Percentiles rank a stretch among this genome's conserved stretches.
Conservation (phyloP, 306 rosid species). For the Inga leiocalycina region DNA sequence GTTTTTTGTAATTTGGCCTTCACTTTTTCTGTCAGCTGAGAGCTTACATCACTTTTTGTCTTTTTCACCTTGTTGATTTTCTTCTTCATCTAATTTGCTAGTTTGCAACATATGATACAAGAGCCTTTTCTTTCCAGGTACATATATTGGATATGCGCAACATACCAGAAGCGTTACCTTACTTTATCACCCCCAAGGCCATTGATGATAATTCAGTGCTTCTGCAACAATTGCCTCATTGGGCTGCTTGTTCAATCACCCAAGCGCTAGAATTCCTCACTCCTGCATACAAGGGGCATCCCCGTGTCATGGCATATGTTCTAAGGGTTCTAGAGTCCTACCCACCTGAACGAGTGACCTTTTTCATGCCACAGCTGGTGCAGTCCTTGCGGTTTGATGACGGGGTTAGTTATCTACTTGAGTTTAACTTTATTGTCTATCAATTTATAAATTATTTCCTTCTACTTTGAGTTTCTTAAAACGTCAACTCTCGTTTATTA, state of each 20-base stretch:
- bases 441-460: conserved; percentile 18
- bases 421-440: conserved; percentile 29
- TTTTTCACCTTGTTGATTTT: conserved; percentile 6
- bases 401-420: conserved; percentile 62
- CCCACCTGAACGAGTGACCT: conserved; percentile 92
- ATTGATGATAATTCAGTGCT: conserved; percentile 92
- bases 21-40: not conserved
- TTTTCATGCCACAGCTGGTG: conserved; percentile 98
- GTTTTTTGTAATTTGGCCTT: not conserved
- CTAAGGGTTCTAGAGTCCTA: conserved; percentile 95
- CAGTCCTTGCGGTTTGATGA: conserved; percentile 96
- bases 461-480: conserved; percentile 21
- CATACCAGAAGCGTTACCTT: conserved; percentile 95
- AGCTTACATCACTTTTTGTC: not conserved
- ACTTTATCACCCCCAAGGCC: conserved; percentile 91
- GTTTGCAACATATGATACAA: conserved; percentile 29
- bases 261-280: conserved; percentile 95
- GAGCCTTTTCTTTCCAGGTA: conserved; percentile 53
- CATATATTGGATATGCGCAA: conserved; percentile 81
- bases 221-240: conserved; percentile 94
- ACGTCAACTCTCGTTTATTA: conserved; percentile 1
- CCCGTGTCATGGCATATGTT: conserved; percentile 97
- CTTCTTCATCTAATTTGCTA: conserved; percentile 22
- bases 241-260: conserved; percentile 99
- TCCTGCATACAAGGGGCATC: conserved; percentile 96